Conservation (phyloP, 2,329 filamentous ascomycete species). For the Sporothrix schenckii region DNA sequence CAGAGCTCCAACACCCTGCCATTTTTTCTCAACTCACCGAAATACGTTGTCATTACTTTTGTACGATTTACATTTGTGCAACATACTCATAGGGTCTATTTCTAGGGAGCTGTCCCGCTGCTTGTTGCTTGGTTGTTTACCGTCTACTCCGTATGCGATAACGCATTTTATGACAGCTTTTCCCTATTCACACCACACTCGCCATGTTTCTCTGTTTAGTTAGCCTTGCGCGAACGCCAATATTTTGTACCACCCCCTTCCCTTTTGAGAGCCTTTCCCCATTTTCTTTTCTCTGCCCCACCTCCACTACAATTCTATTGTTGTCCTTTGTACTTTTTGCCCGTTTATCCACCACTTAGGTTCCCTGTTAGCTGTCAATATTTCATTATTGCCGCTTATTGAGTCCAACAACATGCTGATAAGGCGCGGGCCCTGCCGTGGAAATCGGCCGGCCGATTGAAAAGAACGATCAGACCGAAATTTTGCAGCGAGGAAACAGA, state of each 20-base stretch:
- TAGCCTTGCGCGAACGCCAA: slow-evolving; percentile 28
- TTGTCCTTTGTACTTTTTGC: slow-evolving; percentile 24
- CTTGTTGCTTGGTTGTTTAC: neutral
- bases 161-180: neutral
- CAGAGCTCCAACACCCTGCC: no score
- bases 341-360: neutral
- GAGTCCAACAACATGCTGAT: neutral
- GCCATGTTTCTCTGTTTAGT: slow-evolving; percentile 12
- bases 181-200: neutral
- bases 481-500: neutral
- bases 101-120: neutral
- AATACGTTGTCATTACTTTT: no score
- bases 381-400: neutral
- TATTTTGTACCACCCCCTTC: neutral
- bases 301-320: no score
- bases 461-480: neutral
- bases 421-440: slow-evolving; percentile 25
- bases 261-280: neutral
- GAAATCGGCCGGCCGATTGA: neutral
- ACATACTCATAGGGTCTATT: neutral
- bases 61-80: no score
- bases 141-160: neutral
- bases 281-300: neutral
- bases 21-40: no score
- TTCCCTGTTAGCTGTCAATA: slow-evolving; percentile 5